Base-by-base conservation (phyloP, 345 rosid genomes). In the Arabidopsis suecica region DNA sequence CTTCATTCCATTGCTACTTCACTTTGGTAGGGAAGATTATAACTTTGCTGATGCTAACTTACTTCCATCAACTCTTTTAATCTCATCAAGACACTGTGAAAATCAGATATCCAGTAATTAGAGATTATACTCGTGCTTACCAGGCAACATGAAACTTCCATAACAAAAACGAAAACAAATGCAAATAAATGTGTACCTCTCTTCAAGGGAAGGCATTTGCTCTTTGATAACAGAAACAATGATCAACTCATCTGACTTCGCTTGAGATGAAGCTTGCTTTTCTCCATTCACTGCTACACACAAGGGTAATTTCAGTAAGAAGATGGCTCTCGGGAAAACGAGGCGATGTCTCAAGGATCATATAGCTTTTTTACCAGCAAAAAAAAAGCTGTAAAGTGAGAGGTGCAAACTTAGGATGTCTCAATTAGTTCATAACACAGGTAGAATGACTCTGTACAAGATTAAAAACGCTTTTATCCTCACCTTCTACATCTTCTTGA, bases 401-500 rank as follows among this genome's bases (percentile, higher is more conserved):
- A 45, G 25, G 54, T 28, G 9, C 41, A 45, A 64, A 64, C n/a
- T 32, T 48, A 16, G 25, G 42, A 49, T 50, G 34, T 37, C 37
- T 32, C 53, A 45, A 40, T 16, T 4, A 30, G 42, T 13, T 59
- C 48, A 22, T 44, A 41, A 23, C 54, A 38, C 28, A 41, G 0
- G 55, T 8, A 16, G 9, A 45, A 32, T 9, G 38, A 4, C 50
- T 60, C 20, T 71, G 14, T 61, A 28, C 18, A 64, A 54, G 22
- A 9, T 2, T 25, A 66, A 40, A 69, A n/a, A 57, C 0, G 65
- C 3, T 23, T 61, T 16, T 7, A 16, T 6, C 25, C 56, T 55
- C 83, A 84, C 95, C 90, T 86, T 69, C 77, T 42, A 18, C 36
- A 73, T 72, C 62, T 75, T 83, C 82, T 83, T 78, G 79, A 64